These are phyloP conservation scores for Aspergillus mulundensis DNA, from an alignment of 495 filamentous ascomycete genomes.

Conservation along the genomic window DNA sequence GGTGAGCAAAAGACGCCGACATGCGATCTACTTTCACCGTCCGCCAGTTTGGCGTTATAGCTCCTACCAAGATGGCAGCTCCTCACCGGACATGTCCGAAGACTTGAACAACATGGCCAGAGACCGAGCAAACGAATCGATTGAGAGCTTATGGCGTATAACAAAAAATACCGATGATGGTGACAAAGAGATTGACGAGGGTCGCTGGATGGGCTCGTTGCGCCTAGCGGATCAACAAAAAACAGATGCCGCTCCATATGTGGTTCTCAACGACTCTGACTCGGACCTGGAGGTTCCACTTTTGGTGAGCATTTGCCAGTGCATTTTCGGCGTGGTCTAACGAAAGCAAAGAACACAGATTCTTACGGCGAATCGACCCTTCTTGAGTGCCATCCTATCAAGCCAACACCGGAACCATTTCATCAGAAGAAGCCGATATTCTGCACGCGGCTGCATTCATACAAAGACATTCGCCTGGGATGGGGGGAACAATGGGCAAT, in stretches of 20 bases:
- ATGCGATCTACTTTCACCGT: slow-evolving; percentile 28
- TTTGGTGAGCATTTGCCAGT: slow-evolving; percentile 8
- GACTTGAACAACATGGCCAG: neutral
- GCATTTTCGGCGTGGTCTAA: neutral
- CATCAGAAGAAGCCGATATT: slow-evolving; percentile 14
- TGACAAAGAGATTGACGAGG: neutral
- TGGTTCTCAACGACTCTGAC: neutral
- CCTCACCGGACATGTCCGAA: slow-evolving; percentile 9
- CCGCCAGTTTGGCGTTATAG: slow-evolving; percentile 27
- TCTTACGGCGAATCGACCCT: neutral
- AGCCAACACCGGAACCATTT: slow-evolving; percentile 3
- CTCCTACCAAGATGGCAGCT: slow-evolving; percentile 6
- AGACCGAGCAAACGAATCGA: too few species aligned
- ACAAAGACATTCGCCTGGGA: slow-evolving; percentile 25
- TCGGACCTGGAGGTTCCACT: slow-evolving; percentile 11
- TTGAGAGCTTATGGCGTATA: too few species aligned
- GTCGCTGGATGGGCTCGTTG: neutral
- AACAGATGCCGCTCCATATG: neutral
- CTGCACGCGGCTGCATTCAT: slow-evolving; percentile 22
- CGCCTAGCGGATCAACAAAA: neutral
- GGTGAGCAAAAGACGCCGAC: slow-evolving; percentile 23
- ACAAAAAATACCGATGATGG: neutral
- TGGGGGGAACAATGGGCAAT: slow-evolving; percentile 24
- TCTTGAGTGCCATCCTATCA: neutral
- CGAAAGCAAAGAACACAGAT: neutral